Evolutionary conservation across 2,329 filamentous ascomycete species (phyloP).

Genomic region (Sporothrix schenckii): DNA sequence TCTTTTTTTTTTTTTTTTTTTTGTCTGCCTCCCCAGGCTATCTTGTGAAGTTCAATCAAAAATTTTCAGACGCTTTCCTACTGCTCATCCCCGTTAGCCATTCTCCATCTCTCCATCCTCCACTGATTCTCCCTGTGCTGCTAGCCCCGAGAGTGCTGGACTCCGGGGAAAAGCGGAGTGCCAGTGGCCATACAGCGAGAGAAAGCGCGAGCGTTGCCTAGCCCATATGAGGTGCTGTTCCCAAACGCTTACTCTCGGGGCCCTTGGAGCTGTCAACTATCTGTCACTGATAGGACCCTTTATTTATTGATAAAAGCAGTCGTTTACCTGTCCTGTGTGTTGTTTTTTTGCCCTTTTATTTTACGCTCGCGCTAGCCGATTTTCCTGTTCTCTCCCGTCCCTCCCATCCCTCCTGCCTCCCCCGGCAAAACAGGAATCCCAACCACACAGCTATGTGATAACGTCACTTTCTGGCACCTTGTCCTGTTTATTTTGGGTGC

Average conservation of each 20-base stretch:
- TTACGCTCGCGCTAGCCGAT: background rate
- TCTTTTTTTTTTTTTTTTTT: background rate
- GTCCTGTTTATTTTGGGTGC: background rate
- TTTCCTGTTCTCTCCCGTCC: slow-evolving; percentile 25
- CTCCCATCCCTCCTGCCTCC: slow-evolving; percentile 19
- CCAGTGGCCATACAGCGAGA: slow-evolving; percentile 22
- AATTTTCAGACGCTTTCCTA: background rate
- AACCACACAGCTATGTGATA: slow-evolving; percentile 20
- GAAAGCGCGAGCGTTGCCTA: slow-evolving; percentile 21
- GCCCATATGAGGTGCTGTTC: slow-evolving; percentile 5
- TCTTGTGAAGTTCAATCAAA: background rate
- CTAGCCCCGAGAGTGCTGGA: slow-evolving; percentile 22
- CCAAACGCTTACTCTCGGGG: slow-evolving; percentile 1
- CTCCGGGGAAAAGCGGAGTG: slow-evolving; percentile 33
- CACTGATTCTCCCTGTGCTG: slow-evolving; percentile 1
- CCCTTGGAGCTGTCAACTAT: background rate
- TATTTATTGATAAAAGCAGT: background rate
- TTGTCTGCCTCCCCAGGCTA: background rate
- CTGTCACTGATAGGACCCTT: background rate
- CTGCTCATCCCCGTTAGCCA: background rate
- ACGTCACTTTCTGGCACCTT: slow-evolving; percentile 26
- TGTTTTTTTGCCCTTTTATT: background rate
- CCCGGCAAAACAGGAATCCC: slow-evolving; percentile 26
- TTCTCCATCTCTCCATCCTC: slow-evolving; percentile 16
- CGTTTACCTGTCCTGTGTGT: background rate